phyloP scores from a whole-genome alignment of 192 early-diverging fungal genomes.

The Ramicandelaber brevisporus region DNA sequence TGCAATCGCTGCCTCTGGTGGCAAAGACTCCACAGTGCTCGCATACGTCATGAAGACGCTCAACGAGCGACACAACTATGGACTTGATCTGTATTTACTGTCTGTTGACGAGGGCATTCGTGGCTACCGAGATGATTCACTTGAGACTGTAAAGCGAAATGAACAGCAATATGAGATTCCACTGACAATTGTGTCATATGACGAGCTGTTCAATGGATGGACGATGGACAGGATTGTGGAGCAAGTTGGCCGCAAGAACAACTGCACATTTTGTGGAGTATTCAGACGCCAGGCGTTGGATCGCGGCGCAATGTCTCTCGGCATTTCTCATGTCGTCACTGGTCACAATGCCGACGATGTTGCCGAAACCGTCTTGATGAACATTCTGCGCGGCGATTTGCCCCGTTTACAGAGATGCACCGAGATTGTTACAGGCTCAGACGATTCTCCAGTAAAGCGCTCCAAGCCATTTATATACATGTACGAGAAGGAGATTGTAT shows the following conservation, averaged over 20 bases:
- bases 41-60: conserved; percentile 83
- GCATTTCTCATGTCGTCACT: conserved; percentile 88
- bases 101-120: conserved; percentile 95
- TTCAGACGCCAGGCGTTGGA: conserved; percentile 94
- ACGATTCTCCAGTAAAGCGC: conserved; percentile 41
- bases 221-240: conserved; percentile 94
- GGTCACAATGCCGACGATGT: conserved; percentile 99
- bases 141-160: conserved; percentile 94
- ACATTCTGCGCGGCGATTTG: conserved; percentile 84
- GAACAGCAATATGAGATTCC: conserved; percentile 82
- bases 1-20: conserved; percentile 86
- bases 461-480: conserved; percentile 98
- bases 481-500: conserved; percentile 98
- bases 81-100: conserved; percentile 68
- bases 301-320: conserved; percentile 69
- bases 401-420: conserved; percentile 81
- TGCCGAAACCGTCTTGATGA: conserved; percentile 97
- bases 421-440: conserved; percentile 58
- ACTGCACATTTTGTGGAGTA: conserved; percentile 98
- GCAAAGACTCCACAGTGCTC: conserved; percentile 90
- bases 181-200: conserved; percentile 79
- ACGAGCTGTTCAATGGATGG: conserved; percentile 82
- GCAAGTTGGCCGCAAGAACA: conserved; percentile 87
- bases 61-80: conserved; percentile 82
- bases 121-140: conserved; percentile 92